Evolutionary conservation across 179 eudicot genomes (phyloP).

Genomic region (Amaranthus tricolor): DNA sequence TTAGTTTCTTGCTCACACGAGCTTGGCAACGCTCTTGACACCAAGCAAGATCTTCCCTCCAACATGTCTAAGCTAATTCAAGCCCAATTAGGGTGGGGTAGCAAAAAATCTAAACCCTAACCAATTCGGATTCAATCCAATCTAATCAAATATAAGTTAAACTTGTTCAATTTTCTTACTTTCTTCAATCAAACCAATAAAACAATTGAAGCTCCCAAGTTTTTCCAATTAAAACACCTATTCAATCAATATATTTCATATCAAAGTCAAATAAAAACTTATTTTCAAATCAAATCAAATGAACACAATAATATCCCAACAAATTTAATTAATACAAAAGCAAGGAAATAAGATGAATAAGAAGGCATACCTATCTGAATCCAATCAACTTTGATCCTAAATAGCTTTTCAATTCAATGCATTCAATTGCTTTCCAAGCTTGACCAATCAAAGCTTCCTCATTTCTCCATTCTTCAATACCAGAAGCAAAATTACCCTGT

Average conservation of each 20-base stretch:
- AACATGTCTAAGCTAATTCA: conserved; percentile 50
- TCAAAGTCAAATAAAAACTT: neutral
- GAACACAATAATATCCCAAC: conserved; percentile 1
- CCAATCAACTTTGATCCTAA: conserved; percentile 15
- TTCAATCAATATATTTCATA: conserved; percentile 16
- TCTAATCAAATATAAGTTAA: conserved; percentile 16
- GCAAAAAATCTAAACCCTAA: neutral
- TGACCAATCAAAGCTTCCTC: conserved; percentile 14
- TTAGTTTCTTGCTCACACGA: conserved; percentile 50
- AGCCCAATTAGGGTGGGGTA: conserved; percentile 18
- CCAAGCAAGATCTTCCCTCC: conserved; percentile 59
- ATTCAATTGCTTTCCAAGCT: conserved; percentile 9
- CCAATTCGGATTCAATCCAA: conserved; percentile 9
- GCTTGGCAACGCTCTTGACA: conserved; percentile 51
- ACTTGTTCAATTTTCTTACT: neutral
- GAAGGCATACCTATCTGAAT: conserved; percentile 31
- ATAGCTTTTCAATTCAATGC: conserved; percentile 14
- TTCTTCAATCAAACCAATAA: conserved; percentile 21
- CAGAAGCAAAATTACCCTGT: conserved; percentile 21
- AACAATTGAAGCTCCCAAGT: conserved; percentile 12
- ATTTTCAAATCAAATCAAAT: neutral
- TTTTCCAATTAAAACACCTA: conserved; percentile 20
- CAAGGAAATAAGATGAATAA: neutral
- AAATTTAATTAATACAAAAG: neutral
- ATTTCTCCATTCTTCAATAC: conserved; percentile 11